Evolutionary conservation across 2,329 filamentous ascomycete genomes (phyloP), one percentile per base, ranked within the genome.

Genomic region (Aspergillus aculeatus): DNA sequence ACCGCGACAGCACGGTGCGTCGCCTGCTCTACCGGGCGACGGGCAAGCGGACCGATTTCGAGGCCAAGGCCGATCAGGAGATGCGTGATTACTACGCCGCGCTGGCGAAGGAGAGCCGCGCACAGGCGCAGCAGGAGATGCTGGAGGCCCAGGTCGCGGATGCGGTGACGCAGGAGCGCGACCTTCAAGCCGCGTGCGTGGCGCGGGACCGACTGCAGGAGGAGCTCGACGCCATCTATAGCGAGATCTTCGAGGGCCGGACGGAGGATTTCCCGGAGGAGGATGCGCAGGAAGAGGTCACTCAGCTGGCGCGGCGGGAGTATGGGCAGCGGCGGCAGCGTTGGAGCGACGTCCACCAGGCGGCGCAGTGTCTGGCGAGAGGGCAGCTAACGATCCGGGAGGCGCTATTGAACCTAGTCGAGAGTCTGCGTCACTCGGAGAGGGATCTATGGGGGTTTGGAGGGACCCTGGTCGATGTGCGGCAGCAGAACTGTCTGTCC

Each of bases 251-350:
- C 31, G 47, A 50, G 21, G 54, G 54, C 2, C 54, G 31, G 32
- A 57, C 54, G 21, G 44, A 32, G 14, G 54, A 57, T 24, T 57
- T 57, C 32, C 54, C 54, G 2, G 54, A 57, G 21, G 54, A 57
- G 47, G 54, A 57, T 24, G 54, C 26, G 23, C 54, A 57, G 21
- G 54, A 57, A 38, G 23, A 57, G 12, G 47, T 29, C n/a, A 50
- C 32, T 2, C 49, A 41, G 31, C 10, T 38, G 12, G 54, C 54
- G 2, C 24, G 32, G 29, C 35, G n/a, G 14, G 47, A 50, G 4
- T 38, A 57, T 29, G 31, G 47, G 7, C 21, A 41, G 47, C 16
- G 49, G 26, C 50, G 29, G 14, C 35, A 41, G 47, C 19, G 41
- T 6, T 19, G 49, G 3, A 29, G 31, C 12, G 12, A 35, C 16